Evolutionary conservation across 2,329 filamentous ascomycete genomes (phyloP), one percentile per base, ranked within the genome.

Genomic region (Beauveria sp.): DNA sequence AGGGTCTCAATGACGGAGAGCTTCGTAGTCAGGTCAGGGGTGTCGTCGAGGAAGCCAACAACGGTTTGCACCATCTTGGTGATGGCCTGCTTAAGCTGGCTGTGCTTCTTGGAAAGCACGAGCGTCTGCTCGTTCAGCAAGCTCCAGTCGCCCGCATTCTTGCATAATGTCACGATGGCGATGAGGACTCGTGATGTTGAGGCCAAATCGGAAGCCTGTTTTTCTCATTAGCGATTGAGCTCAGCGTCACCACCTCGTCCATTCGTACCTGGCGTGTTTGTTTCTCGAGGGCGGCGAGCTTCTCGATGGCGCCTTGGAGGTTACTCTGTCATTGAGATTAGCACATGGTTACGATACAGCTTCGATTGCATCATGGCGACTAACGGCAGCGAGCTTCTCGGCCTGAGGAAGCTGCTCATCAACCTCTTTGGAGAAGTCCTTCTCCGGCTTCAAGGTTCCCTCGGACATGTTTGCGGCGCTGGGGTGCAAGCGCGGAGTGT

Each of bases 61-160:
- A 96, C 92, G 53, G 88, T 89, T 81, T 99, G 94, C 63, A 99
- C 92, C 94, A 99, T 99, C 81, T 93, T 94, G 69, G 94, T 97
- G 70, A 92, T 94, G 71, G 94, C 94, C 78, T 97, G 94, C 78
- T 99, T 99, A 72, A 99, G 92, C 80, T 99, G 94, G 70, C 92
- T 91, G 89, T 99, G 94, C 81, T 99, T 99, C 87, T 99, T 99
- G 66, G 94, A 97, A 62, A 99, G 83, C 66, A 97, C 83, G 69
- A 96, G 83, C 65, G 96, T 91, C 79, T 99, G 94, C 78, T 99
- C 94, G 74, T 96, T 97, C 77, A 99, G 84, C 70, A 97, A 79
- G 74, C 86, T 87, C 94, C 94, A 99, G 75, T 99, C 92, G 67
- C 88, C 88, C 22, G 90, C 87, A 75, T 96, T 83, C 78, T 97